A percentile compares a stretch with the other conserved stretches of the same genome.
phyloP scores from a whole-genome alignment of 306 rosid genomes.

The Cicer cuneatum region DNA sequence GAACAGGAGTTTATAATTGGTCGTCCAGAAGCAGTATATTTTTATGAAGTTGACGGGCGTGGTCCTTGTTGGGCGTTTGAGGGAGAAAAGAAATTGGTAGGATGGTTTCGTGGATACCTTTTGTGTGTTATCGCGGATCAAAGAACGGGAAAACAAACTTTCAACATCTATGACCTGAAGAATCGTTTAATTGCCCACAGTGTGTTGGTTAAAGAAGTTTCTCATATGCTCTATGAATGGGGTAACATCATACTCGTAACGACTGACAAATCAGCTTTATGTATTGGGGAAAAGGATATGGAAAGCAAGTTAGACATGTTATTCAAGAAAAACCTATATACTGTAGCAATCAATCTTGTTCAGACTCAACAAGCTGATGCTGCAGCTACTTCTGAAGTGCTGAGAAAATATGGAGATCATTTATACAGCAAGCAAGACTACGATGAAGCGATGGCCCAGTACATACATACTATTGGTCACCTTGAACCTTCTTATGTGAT shows the following conservation, averaged over 20 bases:
- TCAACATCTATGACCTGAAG: constrained; percentile 92
- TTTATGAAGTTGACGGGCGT: constrained; percentile 98
- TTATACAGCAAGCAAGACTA: constrained; percentile 93
- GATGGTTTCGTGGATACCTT: constrained; percentile 99
- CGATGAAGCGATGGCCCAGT: constrained; percentile 97
- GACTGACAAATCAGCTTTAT: constrained; percentile 86
- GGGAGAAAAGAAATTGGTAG: constrained; percentile 91
- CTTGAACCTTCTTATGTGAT: constrained; percentile 99
- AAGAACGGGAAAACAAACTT: constrained; percentile 77
- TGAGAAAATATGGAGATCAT: constrained; percentile 94
- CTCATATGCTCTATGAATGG: constrained; percentile 98
- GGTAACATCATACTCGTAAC: constrained; percentile 89
- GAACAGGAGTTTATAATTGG: constrained; percentile 88
- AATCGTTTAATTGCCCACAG: constrained; percentile 94
- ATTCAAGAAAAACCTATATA: constrained; percentile 90
- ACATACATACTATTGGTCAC: constrained; percentile 91
- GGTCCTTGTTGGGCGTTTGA: constrained; percentile 99
- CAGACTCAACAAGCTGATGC: constrained; percentile 99
- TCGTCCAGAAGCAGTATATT: constrained; percentile 93
- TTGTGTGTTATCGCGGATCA: constrained; percentile 93
- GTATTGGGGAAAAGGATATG: constrained; percentile 99
- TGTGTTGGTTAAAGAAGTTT: constrained; percentile 75
- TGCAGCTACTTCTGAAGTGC: constrained; percentile 97
- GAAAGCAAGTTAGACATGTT: constrained; percentile 99
- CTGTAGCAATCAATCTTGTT: constrained; percentile 93